A percentile compares a stretch with the other conserved stretches of the same genome.
phyloP scores from a whole-genome alignment of 164 flowering plant species.

The Sedum album region DNA sequence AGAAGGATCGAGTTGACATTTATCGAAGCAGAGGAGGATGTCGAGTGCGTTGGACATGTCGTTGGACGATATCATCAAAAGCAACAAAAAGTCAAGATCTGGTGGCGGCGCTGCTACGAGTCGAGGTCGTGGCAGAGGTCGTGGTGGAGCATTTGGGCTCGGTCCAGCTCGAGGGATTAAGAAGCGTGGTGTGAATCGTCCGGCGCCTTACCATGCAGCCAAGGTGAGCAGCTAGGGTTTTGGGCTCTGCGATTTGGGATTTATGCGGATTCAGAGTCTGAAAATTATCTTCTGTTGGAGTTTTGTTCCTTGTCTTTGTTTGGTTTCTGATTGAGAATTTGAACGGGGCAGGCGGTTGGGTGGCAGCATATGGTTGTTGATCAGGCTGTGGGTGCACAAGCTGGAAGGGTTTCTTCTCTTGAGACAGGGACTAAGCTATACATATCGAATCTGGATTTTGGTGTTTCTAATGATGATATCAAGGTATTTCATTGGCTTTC shows the following conservation, averaged over 20 bases:
- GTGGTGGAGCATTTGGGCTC: too few species aligned
- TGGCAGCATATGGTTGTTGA: constrained; percentile 17
- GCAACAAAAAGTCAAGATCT: constrained; percentile 51
- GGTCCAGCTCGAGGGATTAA: too few species aligned
- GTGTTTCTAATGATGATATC: constrained; percentile 37
- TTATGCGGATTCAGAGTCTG: background rate
- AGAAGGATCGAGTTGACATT: background rate
- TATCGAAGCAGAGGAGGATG: background rate
- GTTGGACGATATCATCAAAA: constrained; percentile 78
- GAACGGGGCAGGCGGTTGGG: constrained; percentile 4
- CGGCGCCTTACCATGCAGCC: too few species aligned
- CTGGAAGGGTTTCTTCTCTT: background rate
- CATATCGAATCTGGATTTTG: constrained; percentile 34
- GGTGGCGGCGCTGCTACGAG: constrained; percentile 24
- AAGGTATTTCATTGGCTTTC: constrained; percentile 20
- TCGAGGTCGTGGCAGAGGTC: constrained; percentile 28
- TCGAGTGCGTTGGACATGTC: constrained; percentile 44
- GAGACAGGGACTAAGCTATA: constrained; percentile 28
- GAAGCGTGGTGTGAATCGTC: background rate
- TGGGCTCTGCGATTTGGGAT: background rate
- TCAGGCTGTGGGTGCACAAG: constrained; percentile 31
- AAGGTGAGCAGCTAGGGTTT: background rate
- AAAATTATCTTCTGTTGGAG: background rate
- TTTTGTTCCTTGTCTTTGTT: background rate
- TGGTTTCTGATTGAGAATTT: background rate